A percentile compares a stretch with the other conserved stretches of the same genome.
phyloP scores from a whole-genome alignment of 202 grass and related monocot genomes.

The Musa balbisiana region DNA sequence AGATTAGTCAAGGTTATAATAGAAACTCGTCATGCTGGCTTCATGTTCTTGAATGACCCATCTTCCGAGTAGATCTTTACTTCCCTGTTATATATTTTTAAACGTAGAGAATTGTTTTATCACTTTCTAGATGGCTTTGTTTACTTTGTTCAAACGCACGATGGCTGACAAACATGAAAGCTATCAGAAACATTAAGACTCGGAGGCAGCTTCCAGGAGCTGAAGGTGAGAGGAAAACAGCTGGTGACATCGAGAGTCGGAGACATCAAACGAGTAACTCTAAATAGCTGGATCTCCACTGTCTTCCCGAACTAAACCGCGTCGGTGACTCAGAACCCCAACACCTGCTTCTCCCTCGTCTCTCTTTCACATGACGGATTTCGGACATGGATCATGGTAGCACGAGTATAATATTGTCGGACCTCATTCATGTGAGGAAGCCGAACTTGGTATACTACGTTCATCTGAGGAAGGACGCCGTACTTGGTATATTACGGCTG shows the following conservation, averaged over 20 bases:
- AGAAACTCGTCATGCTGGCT: too few relatives aligned
- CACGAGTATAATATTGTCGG: neutral
- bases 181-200: too few relatives aligned
- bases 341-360: neutral
- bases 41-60: too few relatives aligned
- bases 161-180: too few relatives aligned
- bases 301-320: neutral
- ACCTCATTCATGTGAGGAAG: neutral
- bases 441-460: neutral
- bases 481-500: neutral
- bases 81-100: too few relatives aligned
- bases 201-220: neutral
- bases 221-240: neutral
- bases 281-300: conserved; percentile 1
- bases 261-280: neutral
- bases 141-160: too few relatives aligned
- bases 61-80: too few relatives aligned
- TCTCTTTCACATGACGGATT: neutral
- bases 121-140: too few relatives aligned
- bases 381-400: neutral
- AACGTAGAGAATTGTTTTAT: too few relatives aligned
- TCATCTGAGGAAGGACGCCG: neutral
- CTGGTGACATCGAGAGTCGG: neutral
- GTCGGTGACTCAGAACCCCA: neutral
- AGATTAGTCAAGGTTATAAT: too few relatives aligned